phyloP scores from a whole-genome alignment of 192 early-diverging fungal species.

The Diversispora eburnea region DNA sequence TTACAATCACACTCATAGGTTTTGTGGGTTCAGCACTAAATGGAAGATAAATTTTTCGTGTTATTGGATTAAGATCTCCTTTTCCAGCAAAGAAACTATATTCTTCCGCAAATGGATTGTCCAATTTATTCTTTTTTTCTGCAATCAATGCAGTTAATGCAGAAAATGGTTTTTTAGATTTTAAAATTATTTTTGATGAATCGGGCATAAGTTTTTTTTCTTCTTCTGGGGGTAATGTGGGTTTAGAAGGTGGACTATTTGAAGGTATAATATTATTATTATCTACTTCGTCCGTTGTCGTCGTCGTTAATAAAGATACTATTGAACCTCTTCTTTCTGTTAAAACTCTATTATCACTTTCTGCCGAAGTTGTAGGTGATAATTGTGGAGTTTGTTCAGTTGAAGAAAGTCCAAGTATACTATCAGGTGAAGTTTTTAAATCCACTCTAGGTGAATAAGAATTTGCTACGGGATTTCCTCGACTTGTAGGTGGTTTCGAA shows the following conservation, averaged over 20 bases:
- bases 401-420: conserved; percentile 20
- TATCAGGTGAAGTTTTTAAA: conserved; percentile 28
- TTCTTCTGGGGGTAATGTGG: conserved; percentile 20
- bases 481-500: conserved; percentile 38
- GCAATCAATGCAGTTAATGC: conserved; percentile 61
- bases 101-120: conserved; percentile 68
- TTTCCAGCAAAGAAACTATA: conserved; percentile 63
- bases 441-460: conserved; percentile 13
- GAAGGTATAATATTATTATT: background rate
- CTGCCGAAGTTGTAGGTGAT: conserved; percentile 25
- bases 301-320: conserved; percentile 15
- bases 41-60: conserved; percentile 65
- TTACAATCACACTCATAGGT: conserved; percentile 67
- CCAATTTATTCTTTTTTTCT: conserved; percentile 51
- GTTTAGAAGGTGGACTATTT: conserved; percentile 30
- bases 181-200: conserved; percentile 26
- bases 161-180: conserved; percentile 42
- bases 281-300: conserved; percentile 21
- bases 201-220: conserved; percentile 18
- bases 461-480: conserved; percentile 4
- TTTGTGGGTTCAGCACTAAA: conserved; percentile 39
- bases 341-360: conserved; percentile 15
- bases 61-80: conserved; percentile 53
- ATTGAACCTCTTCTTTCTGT: conserved; percentile 18
- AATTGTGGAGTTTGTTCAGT: conserved; percentile 27